phyloP scores from a whole-genome alignment of 306 rosid species.

The Prunus kanzakura region DNA sequence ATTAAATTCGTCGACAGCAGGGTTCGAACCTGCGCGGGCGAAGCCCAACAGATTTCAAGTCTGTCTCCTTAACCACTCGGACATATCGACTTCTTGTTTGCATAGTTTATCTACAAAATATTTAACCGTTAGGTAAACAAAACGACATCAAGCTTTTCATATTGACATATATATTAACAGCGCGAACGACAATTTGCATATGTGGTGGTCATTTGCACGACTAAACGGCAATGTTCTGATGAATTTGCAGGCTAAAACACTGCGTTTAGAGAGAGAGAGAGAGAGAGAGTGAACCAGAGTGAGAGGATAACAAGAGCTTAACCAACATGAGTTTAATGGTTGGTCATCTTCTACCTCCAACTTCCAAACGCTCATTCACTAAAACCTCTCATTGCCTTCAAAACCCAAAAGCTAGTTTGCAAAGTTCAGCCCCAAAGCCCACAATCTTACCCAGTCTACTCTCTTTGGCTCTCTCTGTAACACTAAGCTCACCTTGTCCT shows the following conservation, averaged over 20 bases:
- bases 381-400: slow-evolving; percentile 21
- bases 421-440: slow-evolving; percentile 24
- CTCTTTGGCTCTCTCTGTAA: slow-evolving; percentile 56
- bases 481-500: slow-evolving; percentile 64
- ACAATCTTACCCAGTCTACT: slow-evolving; percentile 51
- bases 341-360: slow-evolving; percentile 40
- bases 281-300: not conserved
- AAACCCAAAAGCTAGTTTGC: slow-evolving; percentile 31
- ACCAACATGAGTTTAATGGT: slow-evolving; percentile 43
- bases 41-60: slow-evolving; percentile 64
- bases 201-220: slow-evolving; percentile 1
- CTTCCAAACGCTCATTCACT: slow-evolving; percentile 19
- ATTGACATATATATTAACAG: not conserved
- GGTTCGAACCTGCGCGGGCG: slow-evolving; percentile 70
- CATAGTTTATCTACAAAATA: no score
- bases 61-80: slow-evolving; percentile 66
- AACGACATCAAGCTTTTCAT: no score
- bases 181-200: not conserved
- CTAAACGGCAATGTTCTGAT: not conserved
- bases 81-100: slow-evolving; percentile 27
- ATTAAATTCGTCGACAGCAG: slow-evolving; percentile 38
- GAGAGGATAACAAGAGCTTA: slow-evolving; percentile 12
- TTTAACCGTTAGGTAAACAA: no score
- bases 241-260: slow-evolving; percentile 12
- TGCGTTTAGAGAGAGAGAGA: not conserved